Conservation (phyloP, 352 stramenopile species). For the Pythium chondricola region DNA sequence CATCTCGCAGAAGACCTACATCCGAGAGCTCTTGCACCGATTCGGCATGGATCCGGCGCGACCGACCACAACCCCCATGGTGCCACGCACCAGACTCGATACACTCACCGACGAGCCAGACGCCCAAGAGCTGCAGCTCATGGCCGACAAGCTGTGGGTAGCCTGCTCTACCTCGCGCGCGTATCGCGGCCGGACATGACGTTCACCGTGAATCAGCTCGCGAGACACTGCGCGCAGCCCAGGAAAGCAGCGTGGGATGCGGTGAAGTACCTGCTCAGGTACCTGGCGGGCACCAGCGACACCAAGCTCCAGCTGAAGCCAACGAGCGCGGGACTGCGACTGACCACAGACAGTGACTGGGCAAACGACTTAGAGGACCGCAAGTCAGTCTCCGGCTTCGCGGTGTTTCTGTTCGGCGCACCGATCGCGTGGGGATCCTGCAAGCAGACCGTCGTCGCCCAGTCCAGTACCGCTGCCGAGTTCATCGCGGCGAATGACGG, state of each 20-base stretch:
- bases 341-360: slow-evolving; percentile 17
- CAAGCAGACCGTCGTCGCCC: slow-evolving; percentile 20
- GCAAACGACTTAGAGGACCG: slow-evolving; percentile 10
- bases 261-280: slow-evolving; percentile 7
- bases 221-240: not conserved
- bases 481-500: slow-evolving; percentile 10
- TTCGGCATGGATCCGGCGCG: slow-evolving; percentile 17
- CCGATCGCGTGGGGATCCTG: slow-evolving; percentile 8
- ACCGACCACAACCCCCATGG: not conserved
- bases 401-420: slow-evolving; percentile 11
- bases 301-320: not conserved
- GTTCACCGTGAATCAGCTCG: slow-evolving; percentile 4
- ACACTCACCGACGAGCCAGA: not conserved
- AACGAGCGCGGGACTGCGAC: not conserved
- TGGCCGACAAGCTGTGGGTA: slow-evolving; percentile 1
- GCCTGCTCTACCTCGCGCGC: slow-evolving; percentile 3
- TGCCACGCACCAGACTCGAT: not conserved
- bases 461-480: slow-evolving; percentile 16
- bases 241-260: slow-evolving; percentile 4
- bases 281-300: not conserved
- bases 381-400: slow-evolving; percentile 15
- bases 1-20: slow-evolving; percentile 12
- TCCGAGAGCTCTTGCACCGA: slow-evolving; percentile 19
- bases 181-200: slow-evolving; percentile 4
- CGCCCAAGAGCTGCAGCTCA: not conserved